Evolutionary conservation across 2,329 filamentous ascomycete genomes (phyloP).

Genomic region (Trichoderma atroviride): DNA sequence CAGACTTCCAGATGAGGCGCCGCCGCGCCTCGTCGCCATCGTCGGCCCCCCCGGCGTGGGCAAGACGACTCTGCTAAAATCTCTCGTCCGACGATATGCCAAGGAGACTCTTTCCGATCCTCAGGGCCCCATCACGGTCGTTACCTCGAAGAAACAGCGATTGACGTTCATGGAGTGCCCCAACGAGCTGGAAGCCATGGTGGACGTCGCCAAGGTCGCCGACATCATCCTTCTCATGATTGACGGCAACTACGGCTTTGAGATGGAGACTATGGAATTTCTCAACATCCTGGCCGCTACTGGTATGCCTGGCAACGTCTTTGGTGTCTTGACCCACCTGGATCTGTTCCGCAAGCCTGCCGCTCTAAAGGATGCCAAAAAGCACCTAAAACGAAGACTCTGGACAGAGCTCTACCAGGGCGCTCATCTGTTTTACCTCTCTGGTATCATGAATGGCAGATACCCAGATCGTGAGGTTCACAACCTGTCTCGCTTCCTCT

Average conservation of each 20-base stretch:
- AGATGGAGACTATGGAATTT: constrained; percentile 99
- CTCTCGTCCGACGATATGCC: constrained; percentile 87
- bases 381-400: constrained; percentile 90
- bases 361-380: constrained; percentile 89
- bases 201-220: constrained; percentile 94
- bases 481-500: constrained; percentile 92
- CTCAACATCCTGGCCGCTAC: constrained; percentile 90
- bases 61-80: constrained; percentile 95
- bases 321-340: constrained; percentile 93
- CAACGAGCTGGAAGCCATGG: constrained; percentile 95
- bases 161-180: constrained; percentile 96
- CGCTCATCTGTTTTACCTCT: constrained; percentile 95
- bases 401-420: constrained; percentile 98
- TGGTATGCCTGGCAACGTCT: constrained; percentile 98
- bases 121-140: constrained; percentile 89
- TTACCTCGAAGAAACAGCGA: constrained; percentile 92
- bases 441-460: constrained; percentile 91
- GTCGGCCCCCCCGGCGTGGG: constrained; percentile 94
- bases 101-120: constrained; percentile 93
- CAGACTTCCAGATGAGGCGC: constrained; percentile 90
- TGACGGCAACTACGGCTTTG: constrained; percentile 97
- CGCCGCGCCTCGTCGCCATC: constrained; percentile 88
- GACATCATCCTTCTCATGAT: constrained; percentile 98
- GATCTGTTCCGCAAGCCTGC: constrained; percentile 95
- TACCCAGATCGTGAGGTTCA: constrained; percentile 97